These are phyloP conservation scores for Phlebiopsis gigantea DNA, from an alignment of 768 basidiomycete genomes.

Conservation along the genomic window DNA sequence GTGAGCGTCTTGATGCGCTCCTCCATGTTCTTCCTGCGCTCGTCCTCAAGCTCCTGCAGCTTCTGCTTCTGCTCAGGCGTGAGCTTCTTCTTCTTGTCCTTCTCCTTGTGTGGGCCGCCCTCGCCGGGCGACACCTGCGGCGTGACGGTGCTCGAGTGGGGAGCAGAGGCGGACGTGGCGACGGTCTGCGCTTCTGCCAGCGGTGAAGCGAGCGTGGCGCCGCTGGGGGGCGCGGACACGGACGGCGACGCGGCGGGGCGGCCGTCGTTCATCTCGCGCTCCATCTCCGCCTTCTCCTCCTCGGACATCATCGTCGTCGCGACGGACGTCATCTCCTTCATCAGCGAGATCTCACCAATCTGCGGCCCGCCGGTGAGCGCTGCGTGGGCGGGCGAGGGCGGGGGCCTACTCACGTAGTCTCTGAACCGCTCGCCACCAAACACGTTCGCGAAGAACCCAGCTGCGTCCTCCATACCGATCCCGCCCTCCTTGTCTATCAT, in stretches of 20 bases:
- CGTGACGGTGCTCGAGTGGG: not conserved
- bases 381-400: not conserved
- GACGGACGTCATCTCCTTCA: slow-evolving; percentile 88
- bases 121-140: slow-evolving; percentile 6
- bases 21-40: slow-evolving; percentile 74
- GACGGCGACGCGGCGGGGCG: slow-evolving; percentile 24
- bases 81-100: slow-evolving; percentile 46
- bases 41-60: slow-evolving; percentile 74
- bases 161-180: not conserved
- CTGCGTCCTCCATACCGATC: slow-evolving; percentile 82
- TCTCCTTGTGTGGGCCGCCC: slow-evolving; percentile 28
- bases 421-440: slow-evolving; percentile 92
- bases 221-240: slow-evolving; percentile 15
- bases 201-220: slow-evolving; percentile 14
- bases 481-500: slow-evolving; percentile 86
- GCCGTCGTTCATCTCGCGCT: slow-evolving; percentile 59
- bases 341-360: slow-evolving; percentile 96
- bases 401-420: slow-evolving; percentile 65
- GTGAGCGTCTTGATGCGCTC: slow-evolving; percentile 71
- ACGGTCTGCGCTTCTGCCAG: slow-evolving; percentile 1
- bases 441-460: slow-evolving; percentile 91
- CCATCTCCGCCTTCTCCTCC: slow-evolving; percentile 87
- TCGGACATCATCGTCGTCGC: slow-evolving; percentile 87
- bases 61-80: slow-evolving; percentile 84
- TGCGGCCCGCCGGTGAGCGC: slow-evolving; percentile 27